Conservation (phyloP, 768 basidiomycete species). For the Phanerochaete carnosa region DNA sequence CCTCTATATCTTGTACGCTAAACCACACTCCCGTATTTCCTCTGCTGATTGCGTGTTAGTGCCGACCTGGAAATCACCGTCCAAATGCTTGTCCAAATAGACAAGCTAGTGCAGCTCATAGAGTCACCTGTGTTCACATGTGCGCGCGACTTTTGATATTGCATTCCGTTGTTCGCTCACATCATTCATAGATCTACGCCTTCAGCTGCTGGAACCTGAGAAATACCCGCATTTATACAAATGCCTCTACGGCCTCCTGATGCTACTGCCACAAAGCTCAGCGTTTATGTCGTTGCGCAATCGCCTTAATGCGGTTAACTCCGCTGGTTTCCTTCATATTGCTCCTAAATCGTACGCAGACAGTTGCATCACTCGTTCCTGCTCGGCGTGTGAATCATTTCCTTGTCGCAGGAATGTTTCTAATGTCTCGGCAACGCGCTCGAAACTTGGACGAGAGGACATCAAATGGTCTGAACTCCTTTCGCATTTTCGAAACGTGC, state of each 20-base stretch:
- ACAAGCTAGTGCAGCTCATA: slow-evolving; percentile 96
- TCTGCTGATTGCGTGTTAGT: slow-evolving; percentile 36
- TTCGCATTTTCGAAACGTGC: slow-evolving; percentile 86
- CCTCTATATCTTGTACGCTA: slow-evolving; percentile 84
- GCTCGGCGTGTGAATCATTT: neutral
- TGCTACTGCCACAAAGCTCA: slow-evolving; percentile 95
- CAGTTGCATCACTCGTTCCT: neutral
- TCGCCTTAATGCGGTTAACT: slow-evolving; percentile 91
- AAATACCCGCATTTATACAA: slow-evolving; percentile 96
- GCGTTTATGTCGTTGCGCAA: slow-evolving; percentile 95
- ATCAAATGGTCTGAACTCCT: slow-evolving; percentile 98
- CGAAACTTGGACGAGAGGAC: slow-evolving; percentile 79
- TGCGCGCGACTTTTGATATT: slow-evolving; percentile 31
- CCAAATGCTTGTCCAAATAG: slow-evolving; percentile 89
- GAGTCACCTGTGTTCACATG: slow-evolving; percentile 99
- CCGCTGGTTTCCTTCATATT: slow-evolving; percentile 90
- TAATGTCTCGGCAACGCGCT: slow-evolving; percentile 52
- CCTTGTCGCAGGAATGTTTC: slow-evolving; percentile 16
- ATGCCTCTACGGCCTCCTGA: slow-evolving; percentile 93
- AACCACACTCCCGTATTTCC: neutral
- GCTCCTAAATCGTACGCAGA: slow-evolving; percentile 70
- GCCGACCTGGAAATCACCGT: slow-evolving; percentile 98
- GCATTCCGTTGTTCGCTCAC: slow-evolving; percentile 5
- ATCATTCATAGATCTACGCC: slow-evolving; percentile 58
- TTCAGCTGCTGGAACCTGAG: slow-evolving; percentile 96